A percentile compares a stretch with the other conserved stretches of the same genome.
phyloP scores from a whole-genome alignment of 768 basidiomycete genomes.

The Tephrocybe sp. region DNA sequence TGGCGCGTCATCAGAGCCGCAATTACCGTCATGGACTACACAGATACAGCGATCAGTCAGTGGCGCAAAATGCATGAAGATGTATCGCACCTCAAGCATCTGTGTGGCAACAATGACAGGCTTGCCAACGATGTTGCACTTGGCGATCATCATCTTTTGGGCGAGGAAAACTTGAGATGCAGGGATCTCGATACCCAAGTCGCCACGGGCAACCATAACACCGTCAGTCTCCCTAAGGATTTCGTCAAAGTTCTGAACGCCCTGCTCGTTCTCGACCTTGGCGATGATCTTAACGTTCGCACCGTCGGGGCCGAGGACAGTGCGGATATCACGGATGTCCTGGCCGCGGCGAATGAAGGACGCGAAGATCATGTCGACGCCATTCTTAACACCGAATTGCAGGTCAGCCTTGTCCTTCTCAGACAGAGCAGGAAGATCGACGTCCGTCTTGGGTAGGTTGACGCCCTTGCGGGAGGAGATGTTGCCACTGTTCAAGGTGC shows the following conservation, averaged over 20 bases:
- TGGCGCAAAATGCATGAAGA: neutral
- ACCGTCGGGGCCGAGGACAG: slow-evolving; percentile 92
- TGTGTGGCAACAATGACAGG: slow-evolving; percentile 98
- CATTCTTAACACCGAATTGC: slow-evolving; percentile 93
- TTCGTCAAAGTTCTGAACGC: slow-evolving; percentile 98
- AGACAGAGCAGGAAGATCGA: slow-evolving; percentile 96
- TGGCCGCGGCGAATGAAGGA: slow-evolving; percentile 97
- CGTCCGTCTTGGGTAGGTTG: slow-evolving; percentile 96
- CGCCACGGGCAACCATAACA: slow-evolving; percentile 99
- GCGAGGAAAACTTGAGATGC: slow-evolving; percentile 98
- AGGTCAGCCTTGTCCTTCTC: slow-evolving; percentile 98
- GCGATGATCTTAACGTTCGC: slow-evolving; percentile 98
- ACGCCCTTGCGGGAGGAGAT: slow-evolving; percentile 98
- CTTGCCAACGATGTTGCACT: slow-evolving; percentile 98
- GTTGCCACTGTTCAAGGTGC: slow-evolving; percentile 86
- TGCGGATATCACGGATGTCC: slow-evolving; percentile 92
- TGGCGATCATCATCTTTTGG: slow-evolving; percentile 99
- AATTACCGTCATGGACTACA: slow-evolving; percentile 88
- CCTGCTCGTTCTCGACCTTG: slow-evolving; percentile 99
- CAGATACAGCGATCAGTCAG: neutral
- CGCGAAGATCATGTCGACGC: slow-evolving; percentile 99
- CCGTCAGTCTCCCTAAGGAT: slow-evolving; percentile 94
- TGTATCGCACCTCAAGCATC: slow-evolving; percentile 84
- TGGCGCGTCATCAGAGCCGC: neutral
- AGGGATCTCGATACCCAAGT: slow-evolving; percentile 99